Evolutionary conservation across 176 grass and related monocot species (phyloP), one percentile per base, ranked within the genome.

Genomic region (Dactylis glomerata): DNA sequence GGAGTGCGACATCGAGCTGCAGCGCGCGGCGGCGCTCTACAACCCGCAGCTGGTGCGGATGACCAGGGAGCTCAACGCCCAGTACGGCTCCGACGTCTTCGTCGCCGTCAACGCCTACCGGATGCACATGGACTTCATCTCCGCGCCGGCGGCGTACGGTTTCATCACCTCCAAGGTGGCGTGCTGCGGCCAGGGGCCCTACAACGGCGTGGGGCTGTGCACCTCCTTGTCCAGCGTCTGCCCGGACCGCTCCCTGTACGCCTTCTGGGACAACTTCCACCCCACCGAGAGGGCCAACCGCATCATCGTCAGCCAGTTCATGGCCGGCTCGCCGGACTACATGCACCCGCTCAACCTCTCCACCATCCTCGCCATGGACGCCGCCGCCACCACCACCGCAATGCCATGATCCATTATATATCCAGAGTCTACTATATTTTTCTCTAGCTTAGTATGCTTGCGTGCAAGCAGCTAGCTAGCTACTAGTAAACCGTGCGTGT

Each of bases 51-150:
- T 94, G 63, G 76, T 91, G 38, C 22, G 30, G 8, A 81, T 91
- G 86, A 31, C 83, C 69, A 15, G 28, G 36, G 83, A 88, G 10
- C 83, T 94, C 70, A 94, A 94, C 84, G 44, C 41, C 3, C 42
- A 89, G 30, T 45, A 54, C 2, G 86, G 84, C 17, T 67, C n/a
- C 16, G 86, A 82, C 57, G 84, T 94, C 17, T 94, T 94, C 83
- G 27, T 91, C 49, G 89, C 89, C 10, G 92, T 91, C 37, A 94
- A 94, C 58, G 83, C 88, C 2, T 81, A 90, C 83, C 14, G 76
- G 80, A 91, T 94, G 92, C 86, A 94, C 83, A 91, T 94, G 92
- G 89, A 94, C 89, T 94, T 87, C 89, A 89, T 94, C 74, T 73
- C 83, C 62, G 33, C 84, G 40, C 89, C 92, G 55, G 50, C 78